Base-by-base conservation (phyloP, 106 monocot species). In the Phalaenopsis equestris region DNA sequence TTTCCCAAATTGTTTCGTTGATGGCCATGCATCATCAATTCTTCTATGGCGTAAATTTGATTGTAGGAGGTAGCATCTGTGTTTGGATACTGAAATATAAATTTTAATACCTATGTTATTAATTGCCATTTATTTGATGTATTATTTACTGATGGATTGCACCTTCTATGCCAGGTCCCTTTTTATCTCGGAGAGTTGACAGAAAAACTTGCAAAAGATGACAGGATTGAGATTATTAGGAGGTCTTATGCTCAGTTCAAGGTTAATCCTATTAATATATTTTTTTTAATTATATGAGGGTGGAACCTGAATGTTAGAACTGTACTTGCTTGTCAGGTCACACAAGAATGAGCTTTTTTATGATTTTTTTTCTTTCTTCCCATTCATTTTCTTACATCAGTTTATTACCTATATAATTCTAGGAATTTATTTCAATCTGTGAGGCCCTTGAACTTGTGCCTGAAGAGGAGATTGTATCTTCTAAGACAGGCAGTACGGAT, bases 391-490 rank as follows among this genome's bases (percentile, higher is more conserved):
- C 75, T 52, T 23, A 72, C 12, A 41, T 42, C 74, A 74, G 2
- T 19, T 4, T 42, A 41, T 73, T 73, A 15, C 2, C 5, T 85
- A 43, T 37, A 38, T 6, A 16, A 8, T 65, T 77, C 30, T 81
- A 99, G 99, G 99, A 99, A 78, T 99, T 99, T 73, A 85, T 99
- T 84, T 90, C 94, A 58, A 86, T 89, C 12, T 99, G 99, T 87
- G 99, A 99, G 82, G 93, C 86, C 9, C 68, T 99, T 42, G 99
- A 99, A 77, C 87, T 99, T 82, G 83, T 95, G n/a, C 91, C 95
- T 58, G 84, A 95, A 80, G 99, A 99, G 75, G 99, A 99, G 82
- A 87, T 91, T 46, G 86, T 87, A 52, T 72, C 18, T 73, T 84
- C 84, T 58, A 42, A 55, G 16, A 81, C 84, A 78, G 80, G 57